These are phyloP conservation scores for Pugionium dolabratum DNA, from an alignment of 345 rosid species.

Conservation along the genomic window DNA sequence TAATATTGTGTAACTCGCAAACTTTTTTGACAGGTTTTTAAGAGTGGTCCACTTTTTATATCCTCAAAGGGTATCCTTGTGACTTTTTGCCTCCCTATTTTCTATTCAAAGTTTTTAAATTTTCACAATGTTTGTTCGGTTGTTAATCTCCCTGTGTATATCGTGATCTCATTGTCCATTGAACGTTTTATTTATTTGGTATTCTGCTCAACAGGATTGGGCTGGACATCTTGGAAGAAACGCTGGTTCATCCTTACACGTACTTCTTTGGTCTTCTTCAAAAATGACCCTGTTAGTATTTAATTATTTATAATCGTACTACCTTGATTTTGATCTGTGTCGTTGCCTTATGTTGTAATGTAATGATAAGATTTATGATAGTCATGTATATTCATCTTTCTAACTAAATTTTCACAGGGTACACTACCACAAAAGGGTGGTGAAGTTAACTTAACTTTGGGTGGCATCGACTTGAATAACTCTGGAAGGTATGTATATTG, in stretches of 20 bases:
- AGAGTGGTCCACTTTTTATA: conserved; percentile 97
- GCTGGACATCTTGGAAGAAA: conserved; percentile 99
- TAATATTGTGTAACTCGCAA: conserved; percentile 6
- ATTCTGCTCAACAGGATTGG: conserved; percentile 65
- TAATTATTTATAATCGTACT: conserved; percentile 44
- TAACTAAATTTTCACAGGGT: conserved; percentile 51
- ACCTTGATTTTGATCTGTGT: neutral
- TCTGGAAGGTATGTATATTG: conserved; percentile 73
- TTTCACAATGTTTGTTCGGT: neutral
- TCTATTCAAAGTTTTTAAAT: conserved; percentile 17
- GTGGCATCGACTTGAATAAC: conserved; percentile 96
- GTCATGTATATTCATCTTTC: conserved; percentile 13
- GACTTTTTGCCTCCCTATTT: neutral
- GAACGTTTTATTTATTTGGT: neutral
- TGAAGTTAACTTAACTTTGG: conserved; percentile 91
- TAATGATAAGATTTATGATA: conserved; percentile 22
- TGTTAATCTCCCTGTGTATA: neutral
- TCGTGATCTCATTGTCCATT: conserved; percentile 16
- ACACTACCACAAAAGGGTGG: conserved; percentile 91
- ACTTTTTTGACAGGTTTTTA: conserved; percentile 67
- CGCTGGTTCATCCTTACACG: conserved; percentile 99
- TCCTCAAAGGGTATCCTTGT: conserved; percentile 84
- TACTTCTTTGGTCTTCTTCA: conserved; percentile 96
- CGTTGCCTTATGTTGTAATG: neutral
- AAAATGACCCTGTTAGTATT: conserved; percentile 92